Base-by-base conservation (phyloP, 176 grass and related monocot species). In the Eragrostis nindensis region DNA sequence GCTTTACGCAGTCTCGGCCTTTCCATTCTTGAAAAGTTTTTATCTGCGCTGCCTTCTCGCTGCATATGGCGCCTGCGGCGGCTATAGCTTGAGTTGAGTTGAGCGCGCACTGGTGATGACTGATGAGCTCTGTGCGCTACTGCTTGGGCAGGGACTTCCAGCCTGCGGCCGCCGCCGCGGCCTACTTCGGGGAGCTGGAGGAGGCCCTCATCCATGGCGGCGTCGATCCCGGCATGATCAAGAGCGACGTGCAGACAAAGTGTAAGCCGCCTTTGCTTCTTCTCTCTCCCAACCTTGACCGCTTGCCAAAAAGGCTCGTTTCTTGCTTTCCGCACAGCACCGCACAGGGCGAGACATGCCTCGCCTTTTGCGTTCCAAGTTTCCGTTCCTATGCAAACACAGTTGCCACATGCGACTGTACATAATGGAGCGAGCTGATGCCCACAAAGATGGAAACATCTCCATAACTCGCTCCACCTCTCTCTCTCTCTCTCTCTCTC, bases 141-240 rank as follows among this genome's bases (percentile, higher is more conserved):
- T 91, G 38, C 62, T 76, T 88, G 86, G 74, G 77, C 87, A 94
- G 92, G 89, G 92, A 94, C 78, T 90, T 90, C 78, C 88, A 90
- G 45, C 88, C 88, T 15, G 49, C 87, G 5, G 88, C 83, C 18
- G 82, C 88, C 17, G 88, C 86, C 10, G 83, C 90, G 38, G 87
- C 84, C 76, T 95, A 92, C 75, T 90, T 88, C 80, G 87, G 87
- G 29, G 93, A 90, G 85, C 42, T 92, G 87, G 93, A 96, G 88
- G 93, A 96, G 90, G 93, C 93, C 41, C 85, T 92, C 80, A 90
- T 96, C 80, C 90, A 92, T 86, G 90, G 93, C 66, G 86, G 77
- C 39, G 80, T 57, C 60, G 69, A 66, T 52, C 61, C 44, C 26
- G 72, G 85, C 80, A 77, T 93, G 80, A 89, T 77, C 78, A 84